Evolutionary conservation across 371 early-diverging fungal species (phyloP), one percentile per base, ranked within the genome.

Genomic region (Chytridiales sp.): DNA sequence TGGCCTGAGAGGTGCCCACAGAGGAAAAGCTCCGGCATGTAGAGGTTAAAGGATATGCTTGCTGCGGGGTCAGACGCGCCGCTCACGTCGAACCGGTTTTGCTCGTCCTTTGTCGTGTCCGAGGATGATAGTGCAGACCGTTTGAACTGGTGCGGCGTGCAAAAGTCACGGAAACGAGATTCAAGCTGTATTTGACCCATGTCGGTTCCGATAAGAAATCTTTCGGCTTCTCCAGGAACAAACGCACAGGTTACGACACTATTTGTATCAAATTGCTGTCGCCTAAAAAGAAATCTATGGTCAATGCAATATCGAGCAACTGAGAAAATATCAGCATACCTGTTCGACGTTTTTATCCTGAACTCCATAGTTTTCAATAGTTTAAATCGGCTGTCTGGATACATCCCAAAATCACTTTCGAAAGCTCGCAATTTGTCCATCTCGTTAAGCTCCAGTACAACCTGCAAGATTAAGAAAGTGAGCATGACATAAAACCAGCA

Each of bases 381-480:
- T 32, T 43, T 46, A 1, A 75, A 47, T 31, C 54, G 29, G 30
- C 69, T 60, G 6, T 72, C 75, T 9, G 64, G 46, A 8, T 36
- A 54, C 63, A 69, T 56, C 5, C 75, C 75, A 48, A 47, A 62
- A 39, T 75, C 75, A 3, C 24, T 43, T 41, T 75, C 72, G 17
- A 49, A 24, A 9, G 32, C 46, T 9, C 27, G 29, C 22, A 46
- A n/a, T 9, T 41, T 47, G 15, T 58, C 59, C 24, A 56, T 17
- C 22, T 46, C 31, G 17, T 35, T 35, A 19, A 50, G 32, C 40
- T 64, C 59, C 31, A 32, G 21, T 3, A 64, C 35, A 48, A 34
- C 47, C 64, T 56, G 11, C 17, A 35, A 31, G 19, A n/a, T n/a
- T n/a, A n/a, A n/a, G n/a, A n/a, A n/a, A n/a, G n/a, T n/a, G n/a